Evolutionary conservation across 306 rosid species (phyloP), one percentile per base, ranked within the genome.

Genomic region (Carpinus fangiana): DNA sequence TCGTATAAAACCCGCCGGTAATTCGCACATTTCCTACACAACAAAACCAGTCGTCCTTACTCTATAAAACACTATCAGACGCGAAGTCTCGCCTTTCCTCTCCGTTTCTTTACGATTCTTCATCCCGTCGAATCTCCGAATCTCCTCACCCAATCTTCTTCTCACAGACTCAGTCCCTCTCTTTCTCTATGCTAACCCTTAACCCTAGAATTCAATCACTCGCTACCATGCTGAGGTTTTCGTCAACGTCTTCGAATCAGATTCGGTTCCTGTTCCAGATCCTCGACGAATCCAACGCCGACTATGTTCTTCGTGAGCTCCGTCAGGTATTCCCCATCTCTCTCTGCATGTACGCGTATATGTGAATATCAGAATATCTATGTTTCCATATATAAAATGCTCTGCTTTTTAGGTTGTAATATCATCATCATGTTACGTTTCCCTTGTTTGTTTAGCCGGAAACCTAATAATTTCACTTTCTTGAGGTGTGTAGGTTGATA

Each of bases 211-310:
- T 66, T 56, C 65, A 34, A 71, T 56, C 68, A 20, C 14, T 41
- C 41, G 61, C 18, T 78, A 76, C 80, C 78, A 90, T 94, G 97
- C 69, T 87, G 78, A 84, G 41, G 70, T 88, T 93, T 55, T 88
- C 97, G 72, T 81, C 89, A 73, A 77, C 86, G 38, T 65, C 87
- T 61, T 85, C 96, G 73, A 88, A 79, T 78, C 98, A 93, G 90
- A 91, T 96, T 90, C 98, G 96, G 7, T 90, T 90, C 78, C 89
- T 93, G 76, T 97, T 96, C 55, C 91, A 79, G 72, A 86, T 93
- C 78, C 78, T 93, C 80, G 87, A 84, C 80, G 88, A 93, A 23
- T 82, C 90, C 80, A 93, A 91, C 90, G 82, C 83, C 38, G 99
- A 93, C 86, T 85, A 93, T 53, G 75, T 96, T 81, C 83, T 89